Evolutionary conservation across 2,329 filamentous ascomycete genomes (phyloP).

Genomic region (Epichloe glyceriae): DNA sequence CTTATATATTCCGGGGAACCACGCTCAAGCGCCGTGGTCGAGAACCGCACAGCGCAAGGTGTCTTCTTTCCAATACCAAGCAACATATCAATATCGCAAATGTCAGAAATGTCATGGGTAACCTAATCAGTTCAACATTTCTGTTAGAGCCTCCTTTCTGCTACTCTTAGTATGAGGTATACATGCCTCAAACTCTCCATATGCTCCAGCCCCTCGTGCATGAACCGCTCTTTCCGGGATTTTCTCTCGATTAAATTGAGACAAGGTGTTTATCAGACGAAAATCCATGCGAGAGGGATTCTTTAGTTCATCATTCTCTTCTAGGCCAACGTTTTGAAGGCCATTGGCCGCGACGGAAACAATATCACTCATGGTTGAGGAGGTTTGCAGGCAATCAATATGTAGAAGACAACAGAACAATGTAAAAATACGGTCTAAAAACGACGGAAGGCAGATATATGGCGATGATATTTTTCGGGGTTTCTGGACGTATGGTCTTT

Average conservation of each 20-base stretch:
- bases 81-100: slow-evolving; percentile 42
- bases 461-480: too few relatives aligned
- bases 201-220: slow-evolving; percentile 28
- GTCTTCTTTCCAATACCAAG: slow-evolving; percentile 38
- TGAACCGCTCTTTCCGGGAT: slow-evolving; percentile 33
- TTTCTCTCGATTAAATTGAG: slow-evolving; percentile 20
- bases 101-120: slow-evolving; percentile 41
- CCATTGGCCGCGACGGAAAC: too few relatives aligned
- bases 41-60: slow-evolving; percentile 52
- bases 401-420: too few relatives aligned
- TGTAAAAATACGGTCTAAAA: too few relatives aligned
- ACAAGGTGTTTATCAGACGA: neutral
- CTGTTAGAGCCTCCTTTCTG: too few relatives aligned
- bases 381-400: too few relatives aligned
- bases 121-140: slow-evolving; percentile 13
- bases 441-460: too few relatives aligned
- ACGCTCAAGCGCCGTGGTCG: slow-evolving; percentile 55
- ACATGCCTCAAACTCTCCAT: slow-evolving; percentile 40
- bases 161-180: too few relatives aligned
- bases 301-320: too few relatives aligned
- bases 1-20: slow-evolving; percentile 55
- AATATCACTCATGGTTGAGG: too few relatives aligned
- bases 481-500: too few relatives aligned
- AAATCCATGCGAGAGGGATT: neutral
- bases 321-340: too few relatives aligned